These are phyloP conservation scores for Vitis hybrid DNA, from an alignment of 177 flowering plant genomes.

Conservation along the genomic window DNA sequence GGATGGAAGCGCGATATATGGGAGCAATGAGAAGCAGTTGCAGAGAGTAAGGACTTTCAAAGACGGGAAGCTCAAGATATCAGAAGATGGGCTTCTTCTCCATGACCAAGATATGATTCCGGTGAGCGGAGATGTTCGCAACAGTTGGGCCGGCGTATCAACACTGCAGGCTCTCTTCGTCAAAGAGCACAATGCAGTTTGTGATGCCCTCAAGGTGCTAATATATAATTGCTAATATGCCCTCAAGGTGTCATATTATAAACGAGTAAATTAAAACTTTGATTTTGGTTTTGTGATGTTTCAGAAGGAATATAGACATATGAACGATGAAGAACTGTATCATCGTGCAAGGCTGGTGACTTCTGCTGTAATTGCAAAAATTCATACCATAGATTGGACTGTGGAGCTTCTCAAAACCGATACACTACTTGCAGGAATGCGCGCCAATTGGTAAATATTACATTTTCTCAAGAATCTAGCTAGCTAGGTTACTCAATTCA, in stretches of 20 bases:
- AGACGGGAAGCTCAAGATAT: slow-evolving; percentile 51
- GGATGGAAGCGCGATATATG: slow-evolving; percentile 60
- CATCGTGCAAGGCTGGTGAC: slow-evolving; percentile 53
- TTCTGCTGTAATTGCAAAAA: slow-evolving; percentile 57
- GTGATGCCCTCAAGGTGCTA: slow-evolving; percentile 42
- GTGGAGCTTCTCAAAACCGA: slow-evolving; percentile 53
- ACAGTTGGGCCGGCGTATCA: slow-evolving; percentile 56
- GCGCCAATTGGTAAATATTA: slow-evolving; percentile 43
- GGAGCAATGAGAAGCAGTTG: slow-evolving; percentile 34
- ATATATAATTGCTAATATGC: too few species aligned
- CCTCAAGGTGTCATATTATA: neutral
- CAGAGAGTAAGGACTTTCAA: slow-evolving; percentile 45
- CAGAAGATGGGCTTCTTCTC: slow-evolving; percentile 42
- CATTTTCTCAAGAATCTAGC: too few species aligned
- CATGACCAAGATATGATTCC: slow-evolving; percentile 43
- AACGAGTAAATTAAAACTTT: slow-evolving; percentile 1
- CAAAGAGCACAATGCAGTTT: slow-evolving; percentile 49
- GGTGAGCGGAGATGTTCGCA: slow-evolving; percentile 50
- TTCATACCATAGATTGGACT: slow-evolving; percentile 69
- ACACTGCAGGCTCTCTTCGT: slow-evolving; percentile 47
- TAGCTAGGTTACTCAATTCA: too few species aligned
- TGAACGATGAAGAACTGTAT: slow-evolving; percentile 40
- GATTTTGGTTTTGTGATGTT: slow-evolving; percentile 17
- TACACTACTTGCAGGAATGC: slow-evolving; percentile 47
- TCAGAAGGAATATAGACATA: too few species aligned